These are phyloP conservation scores for Fusarium gaditjirri DNA, from an alignment of 2,329 filamentous ascomycete genomes.

Conservation along the genomic window DNA sequence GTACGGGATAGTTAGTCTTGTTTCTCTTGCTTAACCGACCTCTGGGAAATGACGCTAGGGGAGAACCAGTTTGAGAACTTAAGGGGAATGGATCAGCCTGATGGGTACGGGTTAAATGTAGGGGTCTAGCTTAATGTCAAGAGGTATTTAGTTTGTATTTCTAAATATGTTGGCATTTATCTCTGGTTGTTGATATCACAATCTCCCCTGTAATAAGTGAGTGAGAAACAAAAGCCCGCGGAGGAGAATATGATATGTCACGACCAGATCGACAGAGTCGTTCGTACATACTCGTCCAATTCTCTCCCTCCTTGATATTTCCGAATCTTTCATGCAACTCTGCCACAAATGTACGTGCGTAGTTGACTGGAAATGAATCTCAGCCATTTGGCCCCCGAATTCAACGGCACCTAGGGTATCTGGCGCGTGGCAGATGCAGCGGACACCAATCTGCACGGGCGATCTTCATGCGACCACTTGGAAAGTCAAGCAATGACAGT, in stretches of 20 bases:
- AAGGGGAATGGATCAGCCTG: constrained; percentile 25
- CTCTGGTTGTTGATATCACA: not conserved
- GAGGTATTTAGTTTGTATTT: not conserved
- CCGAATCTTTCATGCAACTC: constrained; percentile 12
- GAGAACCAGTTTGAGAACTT: constrained; percentile 1
- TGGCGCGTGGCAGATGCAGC: constrained; percentile 33
- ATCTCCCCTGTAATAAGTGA: not conserved
- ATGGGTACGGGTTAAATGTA: constrained; percentile 20
- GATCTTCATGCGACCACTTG: constrained; percentile 35
- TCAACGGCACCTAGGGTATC: constrained; percentile 13
- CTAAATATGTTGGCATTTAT: not conserved
- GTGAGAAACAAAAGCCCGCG: not conserved
- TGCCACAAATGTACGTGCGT: not conserved
- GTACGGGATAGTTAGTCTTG: constrained; percentile 4
- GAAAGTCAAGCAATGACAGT: constrained; percentile 6
- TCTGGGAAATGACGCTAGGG: constrained; percentile 22
- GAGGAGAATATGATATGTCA: constrained; percentile 14
- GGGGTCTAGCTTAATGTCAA: constrained; percentile 6
- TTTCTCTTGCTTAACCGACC: constrained; percentile 29
- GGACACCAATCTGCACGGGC: constrained; percentile 27
- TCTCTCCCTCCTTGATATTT: constrained; percentile 5
- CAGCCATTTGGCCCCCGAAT: constrained; percentile 26
- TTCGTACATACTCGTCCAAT: not conserved
- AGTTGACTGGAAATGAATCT: not conserved
- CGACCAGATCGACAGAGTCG: not conserved